Conservation (phyloP, 345 rosid genomes). For the Eucalyptus globulus region DNA sequence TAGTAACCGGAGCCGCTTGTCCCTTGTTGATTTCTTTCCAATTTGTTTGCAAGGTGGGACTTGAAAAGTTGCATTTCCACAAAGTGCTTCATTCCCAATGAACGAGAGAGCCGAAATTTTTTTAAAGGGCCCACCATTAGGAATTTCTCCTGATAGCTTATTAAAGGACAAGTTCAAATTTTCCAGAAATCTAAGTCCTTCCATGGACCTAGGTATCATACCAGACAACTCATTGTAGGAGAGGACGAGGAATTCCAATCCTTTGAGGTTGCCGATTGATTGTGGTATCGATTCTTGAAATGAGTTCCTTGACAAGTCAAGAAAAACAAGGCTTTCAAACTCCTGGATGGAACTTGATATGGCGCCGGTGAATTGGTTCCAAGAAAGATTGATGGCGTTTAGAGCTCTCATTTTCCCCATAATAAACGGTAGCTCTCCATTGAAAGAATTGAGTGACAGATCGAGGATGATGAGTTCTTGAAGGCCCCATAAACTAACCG, state of each 20-base stretch:
- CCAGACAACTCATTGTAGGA: background rate
- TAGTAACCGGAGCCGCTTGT: background rate
- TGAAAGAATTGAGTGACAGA: background rate
- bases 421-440: background rate
- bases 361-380: background rate
- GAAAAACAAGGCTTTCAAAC: background rate
- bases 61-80: background rate
- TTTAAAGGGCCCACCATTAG: background rate
- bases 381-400: background rate
- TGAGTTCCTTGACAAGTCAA: background rate
- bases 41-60: background rate
- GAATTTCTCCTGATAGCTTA: background rate
- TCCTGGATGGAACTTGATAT: background rate
- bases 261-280: background rate
- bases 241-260: background rate
- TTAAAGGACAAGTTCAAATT: background rate
- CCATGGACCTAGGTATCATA: background rate
- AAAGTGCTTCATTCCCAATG: background rate
- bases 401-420: background rate
- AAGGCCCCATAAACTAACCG: background rate
- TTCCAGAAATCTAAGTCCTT: background rate
- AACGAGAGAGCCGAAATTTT: background rate
- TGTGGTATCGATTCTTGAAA: background rate
- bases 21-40: background rate
- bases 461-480: background rate